Conservation (phyloP, 1,284 basidiomycete species). For the Trichosporon sp. region DNA sequence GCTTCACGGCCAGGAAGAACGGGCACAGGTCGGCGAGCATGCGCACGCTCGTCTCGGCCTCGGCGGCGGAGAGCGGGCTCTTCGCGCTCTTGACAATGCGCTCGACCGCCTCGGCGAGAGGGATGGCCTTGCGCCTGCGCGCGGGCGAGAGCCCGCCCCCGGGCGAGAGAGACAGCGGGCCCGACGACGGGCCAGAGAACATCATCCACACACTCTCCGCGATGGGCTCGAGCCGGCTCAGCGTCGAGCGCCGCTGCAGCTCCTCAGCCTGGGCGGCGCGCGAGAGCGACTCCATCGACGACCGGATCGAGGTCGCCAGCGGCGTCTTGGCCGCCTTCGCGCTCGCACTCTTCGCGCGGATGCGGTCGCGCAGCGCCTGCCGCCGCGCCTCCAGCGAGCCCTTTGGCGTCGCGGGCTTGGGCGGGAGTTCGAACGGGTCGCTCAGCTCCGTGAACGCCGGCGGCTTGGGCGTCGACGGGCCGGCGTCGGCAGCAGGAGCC, state of each 20-base stretch:
- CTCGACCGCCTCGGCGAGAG: constrained; percentile 43
- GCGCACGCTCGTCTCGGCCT: constrained; percentile 46
- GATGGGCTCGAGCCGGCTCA: constrained; percentile 47
- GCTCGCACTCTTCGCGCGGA: constrained; percentile 39
- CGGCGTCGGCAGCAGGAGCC: constrained; percentile 11
- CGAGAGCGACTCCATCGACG: constrained; percentile 13
- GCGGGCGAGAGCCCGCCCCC: not conserved
- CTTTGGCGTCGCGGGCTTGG: constrained; percentile 8
- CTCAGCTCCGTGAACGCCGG: constrained; percentile 27
- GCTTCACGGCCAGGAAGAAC: constrained; percentile 43
- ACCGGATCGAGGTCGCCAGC: constrained; percentile 27
- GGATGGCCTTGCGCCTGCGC: constrained; percentile 42
- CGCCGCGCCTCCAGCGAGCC: constrained; percentile 41
- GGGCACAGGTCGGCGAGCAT: constrained; percentile 49
- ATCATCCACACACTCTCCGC: constrained; percentile 52
- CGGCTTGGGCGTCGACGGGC: not conserved
- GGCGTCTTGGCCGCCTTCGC: constrained; percentile 25
- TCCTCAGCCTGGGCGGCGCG: constrained; percentile 29
- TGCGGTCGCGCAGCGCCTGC: constrained; percentile 44
- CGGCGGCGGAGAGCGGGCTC: constrained; percentile 49
- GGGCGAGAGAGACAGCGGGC: constrained; percentile 27
- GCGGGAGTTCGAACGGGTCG: constrained; percentile 38
- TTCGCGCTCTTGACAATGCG: constrained; percentile 50
- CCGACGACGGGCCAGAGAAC: constrained; percentile 40
- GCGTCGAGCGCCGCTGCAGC: constrained; percentile 45